A percentile compares a stretch with the other conserved stretches of the same genome.
Conservation (phyloP, 2,329 filamentous ascomycete genomes). For the Endoconidiophora polonica region DNA sequence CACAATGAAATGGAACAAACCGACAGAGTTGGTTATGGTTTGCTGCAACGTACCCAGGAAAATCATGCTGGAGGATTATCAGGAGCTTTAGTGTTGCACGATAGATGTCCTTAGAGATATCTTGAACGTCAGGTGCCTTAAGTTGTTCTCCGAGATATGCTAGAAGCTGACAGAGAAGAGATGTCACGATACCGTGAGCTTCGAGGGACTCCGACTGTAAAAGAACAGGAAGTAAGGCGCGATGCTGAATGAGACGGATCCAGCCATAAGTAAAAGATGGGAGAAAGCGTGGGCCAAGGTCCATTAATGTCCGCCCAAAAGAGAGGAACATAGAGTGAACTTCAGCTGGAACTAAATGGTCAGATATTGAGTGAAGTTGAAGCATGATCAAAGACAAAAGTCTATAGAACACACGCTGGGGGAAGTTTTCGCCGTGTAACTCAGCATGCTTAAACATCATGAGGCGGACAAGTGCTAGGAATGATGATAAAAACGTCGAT, state of each 20-base stretch:
- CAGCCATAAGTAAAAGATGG: conserved; percentile 76
- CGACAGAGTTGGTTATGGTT: conserved; percentile 72
- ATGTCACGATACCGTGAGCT: conserved; percentile 52
- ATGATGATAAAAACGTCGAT: conserved; percentile 56
- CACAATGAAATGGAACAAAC: conserved; percentile 65
- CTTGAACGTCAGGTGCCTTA: conserved; percentile 52
- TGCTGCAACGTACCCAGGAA: conserved; percentile 78
- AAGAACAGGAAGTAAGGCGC: conserved; percentile 66
- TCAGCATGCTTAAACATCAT: conserved; percentile 75
- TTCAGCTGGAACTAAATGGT: not conserved
- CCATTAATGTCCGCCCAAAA: conserved; percentile 43
- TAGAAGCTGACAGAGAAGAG: conserved; percentile 61
- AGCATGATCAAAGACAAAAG: conserved; percentile 63
- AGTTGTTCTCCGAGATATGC: conserved; percentile 63
- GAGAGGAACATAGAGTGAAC: conserved; percentile 5
- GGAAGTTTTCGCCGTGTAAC: conserved; percentile 65
- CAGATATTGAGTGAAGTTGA: conserved; percentile 29
- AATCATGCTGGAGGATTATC: conserved; percentile 80
- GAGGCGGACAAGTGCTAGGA: conserved; percentile 61
- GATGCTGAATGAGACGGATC: conserved; percentile 68
- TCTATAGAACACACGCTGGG: conserved; percentile 79
- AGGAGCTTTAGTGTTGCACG: conserved; percentile 69
- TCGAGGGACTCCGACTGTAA: conserved; percentile 31
- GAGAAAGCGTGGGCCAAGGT: conserved; percentile 59
- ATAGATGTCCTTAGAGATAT: conserved; percentile 67